Conservation (phyloP, 345 rosid species). For the Pistacia atlantica region DNA sequence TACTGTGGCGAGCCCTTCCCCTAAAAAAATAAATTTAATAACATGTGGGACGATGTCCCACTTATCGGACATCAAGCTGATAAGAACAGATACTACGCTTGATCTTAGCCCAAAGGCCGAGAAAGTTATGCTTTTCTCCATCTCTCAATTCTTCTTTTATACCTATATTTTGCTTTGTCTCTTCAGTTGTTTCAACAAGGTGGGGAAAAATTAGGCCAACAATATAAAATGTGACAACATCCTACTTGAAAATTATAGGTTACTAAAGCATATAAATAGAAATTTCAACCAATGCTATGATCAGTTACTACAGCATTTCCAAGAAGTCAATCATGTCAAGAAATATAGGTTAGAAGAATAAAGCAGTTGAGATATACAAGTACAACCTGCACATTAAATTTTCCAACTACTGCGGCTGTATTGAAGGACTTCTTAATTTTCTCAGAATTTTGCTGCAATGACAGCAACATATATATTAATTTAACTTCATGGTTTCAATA, state of each 20-base stretch:
- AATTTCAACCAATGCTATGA: background rate
- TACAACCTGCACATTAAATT: background rate
- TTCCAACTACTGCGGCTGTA: background rate
- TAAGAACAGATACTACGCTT: conserved; percentile 53
- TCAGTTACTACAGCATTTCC: background rate
- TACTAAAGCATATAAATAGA: background rate
- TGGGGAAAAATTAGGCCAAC: background rate
- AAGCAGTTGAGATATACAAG: background rate
- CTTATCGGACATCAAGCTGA: conserved; percentile 48
- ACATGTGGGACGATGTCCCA: conserved; percentile 1
- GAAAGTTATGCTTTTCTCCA: conserved; percentile 33
- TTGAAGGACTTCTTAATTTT: background rate
- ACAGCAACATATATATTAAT: background rate
- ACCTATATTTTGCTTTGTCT: too few species aligned
- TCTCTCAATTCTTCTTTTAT: background rate
- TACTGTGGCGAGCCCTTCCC: background rate
- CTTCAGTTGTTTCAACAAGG: background rate
- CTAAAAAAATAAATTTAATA: conserved; percentile 24
- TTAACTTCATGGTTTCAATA: background rate
- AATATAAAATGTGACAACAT: too few species aligned
- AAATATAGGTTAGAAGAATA: background rate
- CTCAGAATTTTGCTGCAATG: background rate
- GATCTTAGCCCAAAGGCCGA: conserved; percentile 58
- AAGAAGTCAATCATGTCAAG: background rate
- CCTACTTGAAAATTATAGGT: background rate